Conservation (phyloP, 345 rosid species). For the Corchorus olitorius region DNA sequence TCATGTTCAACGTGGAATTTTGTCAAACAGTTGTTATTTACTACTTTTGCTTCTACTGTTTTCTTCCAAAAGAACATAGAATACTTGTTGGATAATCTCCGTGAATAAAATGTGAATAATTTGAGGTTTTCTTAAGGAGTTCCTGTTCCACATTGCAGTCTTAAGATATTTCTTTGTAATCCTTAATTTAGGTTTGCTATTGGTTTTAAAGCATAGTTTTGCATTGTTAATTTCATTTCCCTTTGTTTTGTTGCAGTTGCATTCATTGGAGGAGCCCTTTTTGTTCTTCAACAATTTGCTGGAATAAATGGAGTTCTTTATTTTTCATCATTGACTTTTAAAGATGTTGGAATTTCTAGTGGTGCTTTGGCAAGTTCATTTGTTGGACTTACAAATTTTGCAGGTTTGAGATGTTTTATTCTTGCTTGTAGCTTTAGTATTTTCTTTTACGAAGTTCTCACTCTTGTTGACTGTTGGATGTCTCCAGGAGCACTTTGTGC, state of each 20-base stretch:
- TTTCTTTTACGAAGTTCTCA: conserved; percentile 12
- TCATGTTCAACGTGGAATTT: not conserved
- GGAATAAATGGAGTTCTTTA: conserved; percentile 88
- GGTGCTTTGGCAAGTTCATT: conserved; percentile 63
- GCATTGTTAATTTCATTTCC: not conserved
- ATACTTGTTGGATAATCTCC: not conserved
- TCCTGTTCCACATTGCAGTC: not conserved
- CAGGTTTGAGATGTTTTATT: conserved; percentile 44
- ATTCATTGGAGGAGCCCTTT: conserved; percentile 68
- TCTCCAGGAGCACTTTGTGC: conserved; percentile 65
- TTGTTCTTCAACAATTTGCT: conserved; percentile 75
- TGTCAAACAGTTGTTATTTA: not conserved
- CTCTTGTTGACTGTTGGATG: conserved; percentile 18
- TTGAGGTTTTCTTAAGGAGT: not conserved
- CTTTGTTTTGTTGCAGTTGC: conserved; percentile 57
- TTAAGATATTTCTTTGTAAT: not conserved
- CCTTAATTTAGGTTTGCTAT: not conserved
- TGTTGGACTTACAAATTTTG: conserved; percentile 68
- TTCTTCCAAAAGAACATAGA: conserved; percentile 4
- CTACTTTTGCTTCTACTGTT: not conserved
- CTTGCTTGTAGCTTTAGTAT: not conserved
- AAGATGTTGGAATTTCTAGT: conserved; percentile 64
- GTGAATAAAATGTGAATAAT: not conserved
- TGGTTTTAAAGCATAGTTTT: conserved; percentile 8
- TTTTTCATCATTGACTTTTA: conserved; percentile 77